Conservation (phyloP, 495 filamentous ascomycete genomes). For the Tetracladium setigerum region DNA sequence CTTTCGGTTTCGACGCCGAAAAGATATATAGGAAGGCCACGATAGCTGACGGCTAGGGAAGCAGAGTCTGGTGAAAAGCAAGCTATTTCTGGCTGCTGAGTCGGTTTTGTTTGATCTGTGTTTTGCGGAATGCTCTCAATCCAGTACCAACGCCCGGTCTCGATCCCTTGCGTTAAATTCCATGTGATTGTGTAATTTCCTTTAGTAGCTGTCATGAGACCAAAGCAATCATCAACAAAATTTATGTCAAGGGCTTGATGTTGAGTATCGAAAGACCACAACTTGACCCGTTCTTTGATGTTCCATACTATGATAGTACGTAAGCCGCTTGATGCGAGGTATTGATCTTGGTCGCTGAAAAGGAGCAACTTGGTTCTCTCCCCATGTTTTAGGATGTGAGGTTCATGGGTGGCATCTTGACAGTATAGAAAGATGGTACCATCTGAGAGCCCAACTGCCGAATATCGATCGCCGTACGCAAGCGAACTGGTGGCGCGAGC, state of each 20-base stretch:
- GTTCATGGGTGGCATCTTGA: conserved; percentile 20
- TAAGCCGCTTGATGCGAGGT: conserved; percentile 8
- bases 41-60: conserved; percentile 16
- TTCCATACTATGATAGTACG: conserved; percentile 9
- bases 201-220: no score
- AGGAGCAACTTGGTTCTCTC: conserved; percentile 17
- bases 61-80: no score
- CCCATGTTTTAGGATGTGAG: conserved; percentile 20
- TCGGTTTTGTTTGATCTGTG: no score
- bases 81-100: no score
- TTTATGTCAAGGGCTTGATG: background rate
- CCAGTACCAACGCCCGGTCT: no score
- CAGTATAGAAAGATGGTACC: conserved; percentile 15
- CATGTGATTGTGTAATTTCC: no score
- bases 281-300: background rate
- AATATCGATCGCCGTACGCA: conserved; percentile 9
- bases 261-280: background rate
- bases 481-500: conserved; percentile 18
- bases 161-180: no score
- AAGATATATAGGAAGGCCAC: conserved; percentile 17
- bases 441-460: conserved; percentile 21
- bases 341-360: conserved; percentile 4
- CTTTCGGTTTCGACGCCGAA: conserved; percentile 23
- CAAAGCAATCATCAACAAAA: no score
- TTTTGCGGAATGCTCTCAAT: no score